Evolutionary conservation across 352 stramenopile genomes (phyloP), one percentile per base, ranked within the genome.

Genomic region (Pythium monospermum): DNA sequence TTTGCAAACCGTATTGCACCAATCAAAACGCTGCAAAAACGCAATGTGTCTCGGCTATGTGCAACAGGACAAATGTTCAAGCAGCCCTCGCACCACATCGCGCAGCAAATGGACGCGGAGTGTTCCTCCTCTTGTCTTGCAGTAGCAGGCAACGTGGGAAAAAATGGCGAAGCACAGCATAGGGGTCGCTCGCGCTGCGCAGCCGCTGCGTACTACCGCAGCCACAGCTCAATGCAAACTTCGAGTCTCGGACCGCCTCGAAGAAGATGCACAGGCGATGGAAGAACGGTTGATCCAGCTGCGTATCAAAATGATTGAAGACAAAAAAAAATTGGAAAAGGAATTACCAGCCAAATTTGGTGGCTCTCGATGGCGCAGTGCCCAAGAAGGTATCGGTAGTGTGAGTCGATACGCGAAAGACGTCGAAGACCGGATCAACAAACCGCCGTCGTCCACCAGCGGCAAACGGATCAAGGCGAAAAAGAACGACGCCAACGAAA

Each of bases 251-350:
- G 66, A 85, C 21, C 66, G 71, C n/a, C 72, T 92, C 3, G 73
- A 89, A 53, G 68, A 80, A 64, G 81, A 92, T 68, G 73, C 81
- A 0, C 68, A 76, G 28, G 63, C 60, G 11, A 92, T 92, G 81
- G 81, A 89, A 37, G 62, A 68, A 43, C 77, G 79, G 10, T 57
- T 92, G 31, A 52, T 62, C 1, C 72, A 85, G 37, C 46, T 92
- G 12, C 65, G 66, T 6, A 40, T 83, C 42, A 73, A 67, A 13
- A 80, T 90, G 73, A 51, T 73, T 3, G 69, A 88, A 43, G 76
- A 92, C 40, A 85, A 87, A 45, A 56, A 82, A 43, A 76, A 72
- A 36, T 62, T 78, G 15, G 72, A 88, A 26, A 61, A 59, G 26
- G 65, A 84, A 19, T 50, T 74, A 1, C 74, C 77, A 0, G 50